Conservation (phyloP, 768 basidiomycete genomes). For the Psilocybe tampanensis region DNA sequence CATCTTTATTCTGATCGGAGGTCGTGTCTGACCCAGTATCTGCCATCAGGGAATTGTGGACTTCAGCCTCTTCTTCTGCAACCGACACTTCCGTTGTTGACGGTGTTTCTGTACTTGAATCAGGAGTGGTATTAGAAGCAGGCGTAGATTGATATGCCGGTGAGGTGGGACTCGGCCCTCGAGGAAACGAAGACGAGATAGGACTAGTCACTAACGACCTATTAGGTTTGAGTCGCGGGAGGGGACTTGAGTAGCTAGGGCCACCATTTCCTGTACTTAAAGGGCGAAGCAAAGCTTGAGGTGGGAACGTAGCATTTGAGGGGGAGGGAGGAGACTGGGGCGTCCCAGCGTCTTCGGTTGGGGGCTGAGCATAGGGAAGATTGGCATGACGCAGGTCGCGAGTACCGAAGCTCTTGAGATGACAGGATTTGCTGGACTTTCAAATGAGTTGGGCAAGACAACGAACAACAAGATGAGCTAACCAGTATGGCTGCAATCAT, state of each 20-base stretch:
- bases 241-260: conserved; percentile 12
- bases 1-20: conserved; percentile 5
- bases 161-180: conserved; percentile 6
- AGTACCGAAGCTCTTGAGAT: conserved; percentile 79
- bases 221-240: conserved; percentile 27
- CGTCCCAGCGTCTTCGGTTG: conserved; percentile 24
- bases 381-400: conserved; percentile 73
- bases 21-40: background rate
- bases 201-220: conserved; percentile 34
- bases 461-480: conserved; percentile 7
- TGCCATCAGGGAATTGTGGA: conserved; percentile 3
- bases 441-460: background rate
- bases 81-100: conserved; percentile 9
- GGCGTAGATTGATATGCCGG: background rate
- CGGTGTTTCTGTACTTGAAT: background rate
- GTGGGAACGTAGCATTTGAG: conserved; percentile 7
- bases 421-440: conserved; percentile 72
- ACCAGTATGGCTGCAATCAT: conserved; percentile 55
- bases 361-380: conserved; percentile 48
- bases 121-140: background rate
- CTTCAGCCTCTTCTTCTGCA: conserved; percentile 20
- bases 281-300: conserved; percentile 13
- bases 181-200: conserved; percentile 32
- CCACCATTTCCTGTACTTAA: conserved; percentile 17
- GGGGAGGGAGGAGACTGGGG: conserved; percentile 28